Conservation (phyloP, 129 eudicot genomes). For the Escallonia herrerae region DNA sequence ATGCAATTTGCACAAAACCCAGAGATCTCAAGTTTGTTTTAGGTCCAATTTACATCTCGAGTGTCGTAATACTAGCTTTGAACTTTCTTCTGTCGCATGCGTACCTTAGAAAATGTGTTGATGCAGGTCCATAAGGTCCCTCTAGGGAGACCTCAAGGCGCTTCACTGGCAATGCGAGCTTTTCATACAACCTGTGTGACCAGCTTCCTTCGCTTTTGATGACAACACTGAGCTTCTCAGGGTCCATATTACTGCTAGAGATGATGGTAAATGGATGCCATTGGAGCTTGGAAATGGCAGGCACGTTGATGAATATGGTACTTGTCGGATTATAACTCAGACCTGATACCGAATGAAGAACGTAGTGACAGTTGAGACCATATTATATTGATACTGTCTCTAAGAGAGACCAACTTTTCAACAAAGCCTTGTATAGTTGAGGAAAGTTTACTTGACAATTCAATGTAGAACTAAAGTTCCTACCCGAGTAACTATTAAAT, state of each 20-base stretch:
- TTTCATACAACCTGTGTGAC: conserved; percentile 41
- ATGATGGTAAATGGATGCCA: conserved; percentile 77
- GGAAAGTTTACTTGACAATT: no score
- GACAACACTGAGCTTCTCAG: conserved; percentile 53
- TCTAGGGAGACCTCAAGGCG: conserved; percentile 50
- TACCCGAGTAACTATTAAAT: no score
- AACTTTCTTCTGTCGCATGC: not conserved
- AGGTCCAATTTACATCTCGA: no score
- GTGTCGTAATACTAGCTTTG: not conserved
- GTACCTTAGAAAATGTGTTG: conserved; percentile 39
- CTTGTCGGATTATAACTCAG: conserved; percentile 48
- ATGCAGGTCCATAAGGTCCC: conserved; percentile 72
- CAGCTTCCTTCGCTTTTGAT: conserved; percentile 60
- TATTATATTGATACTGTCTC: no score
- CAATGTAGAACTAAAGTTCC: no score
- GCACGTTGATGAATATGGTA: conserved; percentile 49
- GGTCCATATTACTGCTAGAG: conserved; percentile 49
- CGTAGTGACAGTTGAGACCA: not conserved
- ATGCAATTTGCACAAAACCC: not conserved
- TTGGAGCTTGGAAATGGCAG: conserved; percentile 55
- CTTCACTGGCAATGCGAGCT: conserved; percentile 30
- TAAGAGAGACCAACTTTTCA: no score
- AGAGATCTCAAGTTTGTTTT: no score
- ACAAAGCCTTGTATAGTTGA: no score
- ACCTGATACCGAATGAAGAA: conserved; percentile 22